A percentile compares a stretch with the other conserved stretches of the same genome.
These are phyloP conservation scores for Fusarium sublunatum DNA, from an alignment of 2,329 filamentous ascomycete species.

Conservation along the genomic window DNA sequence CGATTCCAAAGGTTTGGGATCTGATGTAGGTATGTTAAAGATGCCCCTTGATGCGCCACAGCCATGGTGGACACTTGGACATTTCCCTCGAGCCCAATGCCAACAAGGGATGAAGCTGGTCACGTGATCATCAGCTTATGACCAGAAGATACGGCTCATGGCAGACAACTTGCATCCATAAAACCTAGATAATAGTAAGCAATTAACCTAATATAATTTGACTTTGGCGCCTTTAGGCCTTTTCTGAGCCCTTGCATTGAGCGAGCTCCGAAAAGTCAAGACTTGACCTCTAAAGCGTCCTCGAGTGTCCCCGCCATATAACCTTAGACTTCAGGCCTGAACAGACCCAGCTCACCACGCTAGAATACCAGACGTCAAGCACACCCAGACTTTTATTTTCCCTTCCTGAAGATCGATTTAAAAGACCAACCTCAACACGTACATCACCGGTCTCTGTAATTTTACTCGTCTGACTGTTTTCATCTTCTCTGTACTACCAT, in stretches of 20 bases:
- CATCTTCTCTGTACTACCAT: constrained; percentile 30
- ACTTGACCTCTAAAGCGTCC: not conserved
- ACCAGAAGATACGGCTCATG: not conserved
- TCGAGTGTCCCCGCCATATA: constrained; percentile 26
- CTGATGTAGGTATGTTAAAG: constrained; percentile 30
- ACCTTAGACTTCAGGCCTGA: constrained; percentile 53
- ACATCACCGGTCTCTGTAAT: constrained; percentile 37
- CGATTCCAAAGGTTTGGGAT: constrained; percentile 27
- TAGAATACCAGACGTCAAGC: constrained; percentile 33
- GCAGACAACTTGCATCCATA: too few relatives aligned
- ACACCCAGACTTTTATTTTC: constrained; percentile 48
- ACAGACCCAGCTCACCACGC: constrained; percentile 27
- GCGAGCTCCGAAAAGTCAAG: too few relatives aligned
- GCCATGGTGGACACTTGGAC: constrained; percentile 47
- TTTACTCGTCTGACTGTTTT: constrained; percentile 25
- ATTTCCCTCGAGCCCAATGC: constrained; percentile 38
- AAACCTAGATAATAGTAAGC: not conserved
- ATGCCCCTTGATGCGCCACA: constrained; percentile 44
- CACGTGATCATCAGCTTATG: constrained; percentile 18
- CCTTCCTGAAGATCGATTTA: constrained; percentile 45
- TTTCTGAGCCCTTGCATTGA: too few relatives aligned
- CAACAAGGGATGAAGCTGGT: constrained; percentile 34
- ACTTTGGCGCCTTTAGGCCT: not conserved
- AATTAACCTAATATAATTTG: not conserved
- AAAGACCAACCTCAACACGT: constrained; percentile 40